Evolutionary conservation across 371 early-diverging fungal species (phyloP).

Genomic region (Syncephalastrum racemosum): DNA sequence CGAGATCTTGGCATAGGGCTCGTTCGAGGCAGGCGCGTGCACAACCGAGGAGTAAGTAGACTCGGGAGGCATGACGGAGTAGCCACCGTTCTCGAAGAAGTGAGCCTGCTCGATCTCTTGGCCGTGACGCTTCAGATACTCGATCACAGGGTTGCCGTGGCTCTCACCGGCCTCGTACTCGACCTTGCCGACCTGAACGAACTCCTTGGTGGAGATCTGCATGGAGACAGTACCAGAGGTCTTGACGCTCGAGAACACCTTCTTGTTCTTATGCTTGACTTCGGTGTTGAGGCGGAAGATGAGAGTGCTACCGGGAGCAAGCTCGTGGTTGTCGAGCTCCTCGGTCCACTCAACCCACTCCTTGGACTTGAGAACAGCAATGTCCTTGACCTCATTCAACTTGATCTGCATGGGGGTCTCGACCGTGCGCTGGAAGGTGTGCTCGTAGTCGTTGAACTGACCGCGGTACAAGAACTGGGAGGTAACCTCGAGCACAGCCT

Average conservation of each 20-base stretch:
- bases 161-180: constrained; percentile 74
- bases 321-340: constrained; percentile 58
- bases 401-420: constrained; percentile 85
- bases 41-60: constrained; percentile 83
- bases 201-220: constrained; percentile 83
- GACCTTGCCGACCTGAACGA: constrained; percentile 82
- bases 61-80: constrained; percentile 88
- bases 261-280: constrained; percentile 77
- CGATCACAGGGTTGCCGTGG: constrained; percentile 80
- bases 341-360: constrained; percentile 84
- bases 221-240: constrained; percentile 83
- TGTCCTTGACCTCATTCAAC: constrained; percentile 75
- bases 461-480: constrained; percentile 94
- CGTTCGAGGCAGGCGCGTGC: constrained; percentile 80
- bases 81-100: constrained; percentile 87
- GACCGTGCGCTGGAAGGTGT: constrained; percentile 80
- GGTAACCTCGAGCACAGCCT: constrained; percentile 74
- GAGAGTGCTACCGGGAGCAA: constrained; percentile 72
- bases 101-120: constrained; percentile 80
- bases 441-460: constrained; percentile 76
- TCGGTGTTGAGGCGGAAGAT: constrained; percentile 85
- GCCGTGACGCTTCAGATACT: constrained; percentile 80
- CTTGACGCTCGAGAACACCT: constrained; percentile 64
- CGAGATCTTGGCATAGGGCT: constrained; percentile 86
- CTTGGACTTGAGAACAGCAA: constrained; percentile 89